Conservation (phyloP, 2,329 filamentous ascomycete genomes). For the Ophiostoma himal-ulmi region DNA sequence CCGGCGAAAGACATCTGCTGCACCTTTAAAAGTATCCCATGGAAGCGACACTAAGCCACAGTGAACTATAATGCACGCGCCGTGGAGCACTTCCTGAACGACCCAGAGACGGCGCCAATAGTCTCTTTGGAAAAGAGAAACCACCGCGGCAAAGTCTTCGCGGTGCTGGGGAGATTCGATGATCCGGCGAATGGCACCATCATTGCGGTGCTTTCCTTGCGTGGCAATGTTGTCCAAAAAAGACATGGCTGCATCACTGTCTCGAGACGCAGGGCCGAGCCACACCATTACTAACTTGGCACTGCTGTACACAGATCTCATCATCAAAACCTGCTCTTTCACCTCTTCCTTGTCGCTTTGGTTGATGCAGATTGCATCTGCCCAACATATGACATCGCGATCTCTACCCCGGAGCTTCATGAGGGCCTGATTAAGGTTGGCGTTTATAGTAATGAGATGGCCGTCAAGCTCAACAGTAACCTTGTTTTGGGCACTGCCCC, state of each 20-base stretch:
- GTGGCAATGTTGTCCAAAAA: neutral
- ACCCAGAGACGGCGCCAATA: neutral
- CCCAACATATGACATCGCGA: slow-evolving; percentile 12
- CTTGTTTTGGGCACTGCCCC: neutral
- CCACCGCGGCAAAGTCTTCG: neutral
- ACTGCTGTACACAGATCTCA: neutral
- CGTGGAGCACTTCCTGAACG: neutral
- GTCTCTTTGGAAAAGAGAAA: neutral
- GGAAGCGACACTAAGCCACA: neutral
- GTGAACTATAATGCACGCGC: no score
- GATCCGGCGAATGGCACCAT: no score
- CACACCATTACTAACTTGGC: neutral
- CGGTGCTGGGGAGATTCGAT: no score
- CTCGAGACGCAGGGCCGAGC: neutral
- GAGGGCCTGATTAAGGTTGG: neutral
- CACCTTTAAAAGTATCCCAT: neutral
- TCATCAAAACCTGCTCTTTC: slow-evolving; percentile 11
- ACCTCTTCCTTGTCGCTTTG: slow-evolving; percentile 17
- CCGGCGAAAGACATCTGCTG: neutral
- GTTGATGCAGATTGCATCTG: slow-evolving; percentile 20
- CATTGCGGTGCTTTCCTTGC: neutral
- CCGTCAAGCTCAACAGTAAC: neutral
- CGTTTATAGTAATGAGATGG: neutral
- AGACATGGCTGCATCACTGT: neutral
- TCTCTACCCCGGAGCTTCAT: neutral